Conservation (phyloP, 2,329 filamentous ascomycete species). For the Aureobasidium sp. region DNA sequence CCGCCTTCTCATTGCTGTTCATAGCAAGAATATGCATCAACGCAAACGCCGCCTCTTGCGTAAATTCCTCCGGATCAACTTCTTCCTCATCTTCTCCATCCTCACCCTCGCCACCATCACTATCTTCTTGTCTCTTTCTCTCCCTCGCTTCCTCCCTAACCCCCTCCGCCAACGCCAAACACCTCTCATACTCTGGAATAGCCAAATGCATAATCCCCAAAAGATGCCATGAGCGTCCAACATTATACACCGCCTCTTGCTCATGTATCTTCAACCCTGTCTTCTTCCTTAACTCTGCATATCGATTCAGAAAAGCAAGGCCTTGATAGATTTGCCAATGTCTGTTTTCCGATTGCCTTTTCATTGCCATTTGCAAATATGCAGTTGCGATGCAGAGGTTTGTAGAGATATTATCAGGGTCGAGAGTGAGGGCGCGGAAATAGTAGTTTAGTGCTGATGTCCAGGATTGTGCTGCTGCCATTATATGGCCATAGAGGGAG, state of each 20-base stretch:
- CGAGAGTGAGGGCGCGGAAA: conserved; percentile 55
- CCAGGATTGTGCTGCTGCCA: conserved; percentile 77
- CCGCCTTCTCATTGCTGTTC: conserved; percentile 53
- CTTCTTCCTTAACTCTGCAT: conserved; percentile 52
- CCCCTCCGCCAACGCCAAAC: conserved; percentile 41
- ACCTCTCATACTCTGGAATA: conserved; percentile 58
- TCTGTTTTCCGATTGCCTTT: conserved; percentile 80
- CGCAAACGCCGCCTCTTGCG: conserved; percentile 64
- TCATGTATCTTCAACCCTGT: conserved; percentile 34
- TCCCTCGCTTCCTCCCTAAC: conserved; percentile 30
- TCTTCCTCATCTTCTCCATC: neutral
- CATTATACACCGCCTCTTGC: conserved; percentile 76
- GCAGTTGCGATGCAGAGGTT: conserved; percentile 73
- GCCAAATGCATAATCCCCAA: conserved; percentile 67
- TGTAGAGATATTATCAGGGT: conserved; percentile 67
- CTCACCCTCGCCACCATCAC: neutral
- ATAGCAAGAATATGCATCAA: conserved; percentile 59
- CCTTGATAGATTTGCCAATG: conserved; percentile 84
- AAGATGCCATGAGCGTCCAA: conserved; percentile 66
- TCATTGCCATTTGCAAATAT: conserved; percentile 83
- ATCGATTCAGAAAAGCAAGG: conserved; percentile 67
- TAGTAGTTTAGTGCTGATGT: conserved; percentile 83
- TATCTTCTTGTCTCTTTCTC: conserved; percentile 17
- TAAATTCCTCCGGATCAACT: conserved; percentile 47
- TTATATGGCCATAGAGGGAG: conserved; percentile 81